Evolutionary conservation across 345 rosid species (phyloP).

Genomic region (Cardiospermum halicacabum): DNA sequence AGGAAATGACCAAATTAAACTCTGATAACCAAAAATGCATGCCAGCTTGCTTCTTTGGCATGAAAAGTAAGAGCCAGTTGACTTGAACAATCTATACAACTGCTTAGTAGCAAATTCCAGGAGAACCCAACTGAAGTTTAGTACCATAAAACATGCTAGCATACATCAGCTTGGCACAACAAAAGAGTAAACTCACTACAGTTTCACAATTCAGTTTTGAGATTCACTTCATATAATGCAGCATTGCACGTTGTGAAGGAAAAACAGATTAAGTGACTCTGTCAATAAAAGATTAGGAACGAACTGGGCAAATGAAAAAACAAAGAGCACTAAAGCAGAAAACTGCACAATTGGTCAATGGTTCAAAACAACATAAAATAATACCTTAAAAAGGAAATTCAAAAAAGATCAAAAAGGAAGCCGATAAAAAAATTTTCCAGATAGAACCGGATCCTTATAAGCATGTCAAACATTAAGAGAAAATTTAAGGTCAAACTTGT

Average conservation of each 20-base stretch:
- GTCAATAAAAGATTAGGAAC: background rate
- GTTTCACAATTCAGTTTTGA: too few species aligned
- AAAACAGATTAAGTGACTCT: background rate
- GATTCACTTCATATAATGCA: too few species aligned
- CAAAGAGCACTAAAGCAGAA: background rate
- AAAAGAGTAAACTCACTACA: background rate
- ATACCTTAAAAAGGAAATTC: background rate
- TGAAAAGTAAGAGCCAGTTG: too few species aligned
- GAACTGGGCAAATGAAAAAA: background rate
- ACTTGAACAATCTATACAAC: too few species aligned
- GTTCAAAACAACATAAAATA: background rate
- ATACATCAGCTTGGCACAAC: background rate
- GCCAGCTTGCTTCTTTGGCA: background rate
- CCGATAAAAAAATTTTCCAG: background rate
- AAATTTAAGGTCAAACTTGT: background rate
- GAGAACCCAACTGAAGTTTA: too few species aligned
- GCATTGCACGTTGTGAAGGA: background rate
- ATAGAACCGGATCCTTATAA: background rate
- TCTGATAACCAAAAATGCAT: slow-evolving; percentile 7
- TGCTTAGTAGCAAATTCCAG: too few species aligned
- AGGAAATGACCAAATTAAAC: slow-evolving; percentile 1
- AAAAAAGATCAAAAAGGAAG: background rate
- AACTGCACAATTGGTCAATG: background rate
- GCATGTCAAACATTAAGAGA: background rate
- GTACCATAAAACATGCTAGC: background rate